Base-by-base conservation (phyloP, 176 grass and related monocot genomes). In the Metroxylon sagu region DNA sequence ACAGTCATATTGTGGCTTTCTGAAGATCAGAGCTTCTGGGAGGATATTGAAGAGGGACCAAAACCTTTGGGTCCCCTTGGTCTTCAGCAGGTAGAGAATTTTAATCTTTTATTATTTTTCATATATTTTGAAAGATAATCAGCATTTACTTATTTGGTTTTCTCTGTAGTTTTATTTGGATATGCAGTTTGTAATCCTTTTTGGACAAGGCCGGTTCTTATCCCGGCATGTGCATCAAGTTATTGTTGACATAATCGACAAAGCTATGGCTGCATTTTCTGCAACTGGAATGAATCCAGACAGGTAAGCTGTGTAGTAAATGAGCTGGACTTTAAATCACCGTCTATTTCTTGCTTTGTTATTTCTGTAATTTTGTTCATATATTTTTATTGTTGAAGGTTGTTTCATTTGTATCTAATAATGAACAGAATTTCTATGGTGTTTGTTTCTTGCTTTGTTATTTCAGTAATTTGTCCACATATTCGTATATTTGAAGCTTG, bases 111-210 rank as follows among this genome's bases (percentile, higher is more conserved):
- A 16, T 70, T 19, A n/a, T 48, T 69, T 54, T 4, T 17, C 52
- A 61, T 19, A 26, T 61, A 56, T 12, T 64, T 60, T 54, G 62
- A 48, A 52, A 56, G 50, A 39, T 3, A 5, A 27, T 39, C 17
- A 48, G 18, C 26, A 48, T 61, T 75, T 64, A 43, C 26, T 71
- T 60, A 49, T 31, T 52, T 53, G 57, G 14, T 43, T 43, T 43
- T 71, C 50, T 59, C 56, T 79, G 76, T 71, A 95, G 91, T 95
- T 95, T 66, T 95, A 90, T 49, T 54, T 95, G 83, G 91, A 95
- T 77, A 96, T 96, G 91, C 91, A 96, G 76, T 96, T 96, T 61
- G 83, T 96, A 28, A 79, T 96, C 6, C 74, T 89, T 64, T 95
- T 87, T 14, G 91, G 83, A 31, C 91, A 95, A 84, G 86, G 86